These are phyloP conservation scores for Cryphonectria japonica DNA, from an alignment of 2,329 filamentous ascomycete genomes.

Conservation along the genomic window DNA sequence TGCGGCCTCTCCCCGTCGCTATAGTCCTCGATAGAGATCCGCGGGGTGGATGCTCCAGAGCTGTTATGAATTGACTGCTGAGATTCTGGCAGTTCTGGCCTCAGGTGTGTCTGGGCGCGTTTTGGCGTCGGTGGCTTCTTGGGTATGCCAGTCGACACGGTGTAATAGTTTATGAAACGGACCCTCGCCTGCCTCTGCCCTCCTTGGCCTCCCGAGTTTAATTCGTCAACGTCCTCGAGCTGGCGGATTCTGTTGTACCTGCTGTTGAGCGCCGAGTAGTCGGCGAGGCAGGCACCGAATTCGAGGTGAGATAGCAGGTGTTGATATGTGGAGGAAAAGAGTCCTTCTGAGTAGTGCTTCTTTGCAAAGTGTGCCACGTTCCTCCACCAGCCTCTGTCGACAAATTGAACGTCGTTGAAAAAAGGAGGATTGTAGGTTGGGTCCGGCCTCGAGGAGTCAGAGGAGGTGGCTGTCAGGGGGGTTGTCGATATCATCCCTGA, in stretches of 20 bases:
- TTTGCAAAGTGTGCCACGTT: conserved; percentile 75
- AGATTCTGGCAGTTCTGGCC: conserved; percentile 21
- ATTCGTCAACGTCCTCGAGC: conserved; percentile 71
- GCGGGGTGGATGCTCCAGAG: conserved; percentile 40
- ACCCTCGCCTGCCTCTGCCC: conserved; percentile 56
- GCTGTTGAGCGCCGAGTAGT: conserved; percentile 69
- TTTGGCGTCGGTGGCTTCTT: conserved; percentile 47
- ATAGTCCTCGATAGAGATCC: conserved; percentile 51
- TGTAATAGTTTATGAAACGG: conserved; percentile 89
- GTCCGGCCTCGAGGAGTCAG: conserved; percentile 42
- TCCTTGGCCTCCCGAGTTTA: conserved; percentile 36
- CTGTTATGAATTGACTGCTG: conserved; percentile 25
- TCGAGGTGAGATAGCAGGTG: conserved; percentile 82
- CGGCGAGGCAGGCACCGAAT: conserved; percentile 79
- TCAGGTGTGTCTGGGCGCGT: conserved; percentile 31
- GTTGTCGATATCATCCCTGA: conserved; percentile 32
- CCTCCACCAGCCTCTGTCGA: conserved; percentile 70
- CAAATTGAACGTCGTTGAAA: conserved; percentile 71
- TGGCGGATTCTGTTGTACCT: conserved; percentile 72
- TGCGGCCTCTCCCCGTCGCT: conserved; percentile 38
- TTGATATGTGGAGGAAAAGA: conserved; percentile 70
- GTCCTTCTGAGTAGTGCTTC: conserved; percentile 74
- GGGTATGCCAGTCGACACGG: conserved; percentile 74
- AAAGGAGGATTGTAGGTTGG: conserved; percentile 78
- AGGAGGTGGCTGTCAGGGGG: conserved; percentile 22